Evolutionary conservation across 2,329 filamentous ascomycete genomes (phyloP).

Genomic region (Diplodia intermedia): DNA sequence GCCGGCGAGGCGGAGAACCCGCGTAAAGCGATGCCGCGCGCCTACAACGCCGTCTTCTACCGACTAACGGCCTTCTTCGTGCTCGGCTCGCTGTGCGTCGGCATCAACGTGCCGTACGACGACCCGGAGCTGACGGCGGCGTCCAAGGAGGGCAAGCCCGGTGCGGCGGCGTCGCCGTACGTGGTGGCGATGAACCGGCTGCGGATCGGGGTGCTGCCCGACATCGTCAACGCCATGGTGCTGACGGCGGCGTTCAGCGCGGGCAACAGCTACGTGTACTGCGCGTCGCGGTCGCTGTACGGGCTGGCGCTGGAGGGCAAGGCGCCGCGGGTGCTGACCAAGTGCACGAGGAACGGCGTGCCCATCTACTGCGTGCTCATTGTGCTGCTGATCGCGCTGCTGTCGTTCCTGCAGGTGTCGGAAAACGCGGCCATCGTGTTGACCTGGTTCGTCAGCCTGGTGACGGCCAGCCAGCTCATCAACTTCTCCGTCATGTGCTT

Average conservation of each 20-base stretch:
- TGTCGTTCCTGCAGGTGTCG: slow-evolving; percentile 74
- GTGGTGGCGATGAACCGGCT: slow-evolving; percentile 56
- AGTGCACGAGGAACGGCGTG: slow-evolving; percentile 53
- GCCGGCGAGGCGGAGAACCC: slow-evolving; percentile 79
- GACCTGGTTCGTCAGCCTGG: slow-evolving; percentile 51
- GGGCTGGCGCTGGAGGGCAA: slow-evolving; percentile 62
- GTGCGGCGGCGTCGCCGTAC: slow-evolving; percentile 68
- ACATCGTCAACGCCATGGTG: slow-evolving; percentile 78
- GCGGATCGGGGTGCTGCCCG: slow-evolving; percentile 54
- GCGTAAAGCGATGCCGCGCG: slow-evolving; percentile 73
- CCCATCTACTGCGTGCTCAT: slow-evolving; percentile 55
- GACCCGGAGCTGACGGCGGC: slow-evolving; percentile 67
- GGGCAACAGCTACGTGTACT: slow-evolving; percentile 78
- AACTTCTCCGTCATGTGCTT: slow-evolving; percentile 49
- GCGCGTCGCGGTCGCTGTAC: slow-evolving; percentile 72
- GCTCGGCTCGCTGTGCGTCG: slow-evolving; percentile 75
- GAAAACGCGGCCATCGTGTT: slow-evolving; percentile 68
- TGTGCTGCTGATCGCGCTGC: slow-evolving; percentile 62
- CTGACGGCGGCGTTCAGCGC: slow-evolving; percentile 80
- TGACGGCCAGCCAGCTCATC: slow-evolving; percentile 51
- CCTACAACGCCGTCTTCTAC: slow-evolving; percentile 77
- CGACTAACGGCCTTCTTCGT: slow-evolving; percentile 73
- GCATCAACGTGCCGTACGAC: slow-evolving; percentile 71
- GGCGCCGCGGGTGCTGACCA: slow-evolving; percentile 53
- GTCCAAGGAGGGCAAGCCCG: slow-evolving; percentile 64